These are phyloP conservation scores for Starmerella geochares DNA, from an alignment of 805 yeast genomes.

Conservation along the genomic window DNA sequence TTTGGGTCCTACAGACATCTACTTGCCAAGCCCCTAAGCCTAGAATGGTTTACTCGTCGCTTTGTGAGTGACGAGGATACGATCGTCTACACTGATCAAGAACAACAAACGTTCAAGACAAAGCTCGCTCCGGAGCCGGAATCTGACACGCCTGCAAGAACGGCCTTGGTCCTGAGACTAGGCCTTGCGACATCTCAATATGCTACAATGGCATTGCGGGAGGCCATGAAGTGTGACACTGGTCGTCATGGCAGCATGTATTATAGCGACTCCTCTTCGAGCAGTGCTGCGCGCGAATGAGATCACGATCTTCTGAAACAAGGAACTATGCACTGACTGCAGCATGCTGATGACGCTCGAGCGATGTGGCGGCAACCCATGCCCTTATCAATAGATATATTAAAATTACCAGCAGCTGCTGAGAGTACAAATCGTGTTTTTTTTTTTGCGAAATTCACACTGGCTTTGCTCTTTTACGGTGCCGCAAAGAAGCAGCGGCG, in stretches of 20 bases:
- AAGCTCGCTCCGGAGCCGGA: conserved; percentile 16
- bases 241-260: conserved; percentile 25
- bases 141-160: conserved; percentile 38
- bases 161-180: conserved; percentile 66
- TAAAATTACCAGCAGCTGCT: not conserved
- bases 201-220: conserved; percentile 96
- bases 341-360: not conserved
- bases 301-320: not conserved
- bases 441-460: not conserved
- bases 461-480: not conserved
- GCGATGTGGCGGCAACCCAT: conserved; percentile 4
- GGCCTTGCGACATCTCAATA: conserved; percentile 78
- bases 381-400: not conserved
- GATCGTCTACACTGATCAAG: conserved; percentile 69
- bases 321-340: not conserved
- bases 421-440: not conserved
- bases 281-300: not conserved
- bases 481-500: not conserved
- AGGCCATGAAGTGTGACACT: conserved; percentile 51
- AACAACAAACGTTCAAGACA: conserved; percentile 34
- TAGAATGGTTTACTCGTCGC: conserved; percentile 52
- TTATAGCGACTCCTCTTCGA: conserved; percentile 6
- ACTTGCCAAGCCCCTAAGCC: conserved; percentile 51
- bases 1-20: conserved; percentile 81
- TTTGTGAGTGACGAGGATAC: conserved; percentile 61